Percentiles rank a stretch among this genome's conserved stretches.
phyloP scores from a whole-genome alignment of 2,329 filamentous ascomycete species.

The Pestalotiopsis fici region DNA sequence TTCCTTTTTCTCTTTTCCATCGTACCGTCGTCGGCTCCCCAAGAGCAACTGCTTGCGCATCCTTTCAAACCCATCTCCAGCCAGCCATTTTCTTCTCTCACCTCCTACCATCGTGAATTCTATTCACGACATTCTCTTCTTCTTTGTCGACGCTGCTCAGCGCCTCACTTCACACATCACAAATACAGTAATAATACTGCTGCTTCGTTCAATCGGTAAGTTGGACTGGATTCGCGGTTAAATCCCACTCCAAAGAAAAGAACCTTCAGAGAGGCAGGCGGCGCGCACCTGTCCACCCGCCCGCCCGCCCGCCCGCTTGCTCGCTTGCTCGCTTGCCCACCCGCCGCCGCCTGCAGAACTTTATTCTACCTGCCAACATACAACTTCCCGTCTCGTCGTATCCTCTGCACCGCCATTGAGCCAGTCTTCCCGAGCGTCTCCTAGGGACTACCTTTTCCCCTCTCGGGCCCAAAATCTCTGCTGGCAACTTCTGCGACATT shows the following conservation, averaged over 20 bases:
- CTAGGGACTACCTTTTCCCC: neutral
- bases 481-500: neutral
- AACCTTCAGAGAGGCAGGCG: neutral
- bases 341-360: neutral
- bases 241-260: neutral
- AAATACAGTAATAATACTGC: neutral
- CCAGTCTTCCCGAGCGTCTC: neutral
- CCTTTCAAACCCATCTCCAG: conserved; percentile 12
- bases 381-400: neutral
- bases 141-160: neutral
- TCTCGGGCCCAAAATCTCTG: neutral
- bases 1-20: conserved; percentile 27
- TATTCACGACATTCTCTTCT: neutral
- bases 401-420: neutral
- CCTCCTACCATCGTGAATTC: neutral
- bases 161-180: neutral
- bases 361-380: conserved; percentile 1
- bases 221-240: neutral
- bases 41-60: neutral
- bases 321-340: neutral
- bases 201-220: conserved; percentile 6
- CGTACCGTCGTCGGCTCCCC: conserved; percentile 10
- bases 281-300: neutral
- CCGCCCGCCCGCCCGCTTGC: neutral
- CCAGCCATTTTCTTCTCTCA: conserved; percentile 12